phyloP scores from a whole-genome alignment of 352 stramenopile genomes.

The Ophiocytium majus region DNA sequence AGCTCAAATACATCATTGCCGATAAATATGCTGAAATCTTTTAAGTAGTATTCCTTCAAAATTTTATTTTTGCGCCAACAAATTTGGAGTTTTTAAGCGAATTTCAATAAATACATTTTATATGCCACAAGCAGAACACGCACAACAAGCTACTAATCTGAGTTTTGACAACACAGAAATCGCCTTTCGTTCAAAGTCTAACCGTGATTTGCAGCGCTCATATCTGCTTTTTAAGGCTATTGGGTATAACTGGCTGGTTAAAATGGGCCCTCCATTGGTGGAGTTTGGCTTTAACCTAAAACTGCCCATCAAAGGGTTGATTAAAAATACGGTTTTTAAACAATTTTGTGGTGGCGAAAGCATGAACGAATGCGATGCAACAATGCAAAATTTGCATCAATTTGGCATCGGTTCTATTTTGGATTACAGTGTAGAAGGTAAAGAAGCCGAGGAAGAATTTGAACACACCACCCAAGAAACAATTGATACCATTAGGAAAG shows the following conservation, averaged over 20 bases:
- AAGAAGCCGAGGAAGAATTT: neutral
- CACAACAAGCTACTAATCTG: too few species aligned
- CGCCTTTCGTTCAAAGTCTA: neutral
- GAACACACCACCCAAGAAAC: neutral
- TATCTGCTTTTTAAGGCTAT: neutral
- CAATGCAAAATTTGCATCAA: neutral
- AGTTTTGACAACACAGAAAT: conserved; percentile 15
- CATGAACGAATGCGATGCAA: neutral
- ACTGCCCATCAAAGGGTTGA: neutral
- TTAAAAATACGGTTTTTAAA: conserved; percentile 14
- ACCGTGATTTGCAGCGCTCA: neutral
- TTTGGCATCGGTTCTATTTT: conserved; percentile 7
- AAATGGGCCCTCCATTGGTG: neutral
- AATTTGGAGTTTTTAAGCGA: too few species aligned
- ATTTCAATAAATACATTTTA: too few species aligned
- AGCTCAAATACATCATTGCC: too few species aligned
- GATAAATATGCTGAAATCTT: too few species aligned
- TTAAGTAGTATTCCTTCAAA: too few species aligned
- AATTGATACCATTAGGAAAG: conserved; percentile 10
- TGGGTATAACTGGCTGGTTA: neutral
- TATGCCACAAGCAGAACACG: too few species aligned
- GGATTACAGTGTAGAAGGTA: conserved; percentile 16
- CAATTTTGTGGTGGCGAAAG: neutral
- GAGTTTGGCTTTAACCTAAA: neutral
- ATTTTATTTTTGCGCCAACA: too few species aligned